Evolutionary conservation across 768 basidiomycete genomes (phyloP), one percentile per base, ranked within the genome.

Genomic region (Strobilomyces confusus): DNA sequence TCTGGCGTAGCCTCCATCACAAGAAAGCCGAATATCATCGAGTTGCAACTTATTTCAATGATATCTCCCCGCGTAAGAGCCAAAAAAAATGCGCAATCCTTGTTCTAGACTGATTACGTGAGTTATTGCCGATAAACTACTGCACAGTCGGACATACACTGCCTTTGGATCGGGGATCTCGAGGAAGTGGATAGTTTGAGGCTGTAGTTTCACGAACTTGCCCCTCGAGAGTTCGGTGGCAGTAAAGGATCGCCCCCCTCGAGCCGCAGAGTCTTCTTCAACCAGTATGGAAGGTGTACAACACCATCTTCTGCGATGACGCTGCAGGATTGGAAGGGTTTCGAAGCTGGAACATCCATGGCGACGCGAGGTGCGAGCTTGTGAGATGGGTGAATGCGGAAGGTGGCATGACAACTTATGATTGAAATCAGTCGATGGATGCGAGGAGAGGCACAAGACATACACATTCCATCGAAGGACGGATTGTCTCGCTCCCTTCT

Each of bases 151-250:
- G 22, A 81, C 92, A 62, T 77, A 97, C 93, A 98, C 94, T 38
- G 95, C 95, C 73, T 95, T 98, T 9, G 89, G 93, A 73, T 99
- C 97, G 20, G 92, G 94, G 33, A 99, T 87, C 67, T 99, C 93
- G 40, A 98, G 77, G 73, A 99, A 99, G 69, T 95, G 90, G 7
- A 90, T 86, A 2, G 86, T 83, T 68, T 99, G 97, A 7, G 97
- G 90, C 72, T 99, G 97, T 43, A 99, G 76, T 72, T 99, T 99
- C 66, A 99, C 90, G 48, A 95, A 77, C 72, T 94, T 93, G 57
- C 95, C 97, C 71, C 98, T 98, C 0, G 84, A 83, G 15, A 98
- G 78, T 56, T 88, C 84, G 2, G 88, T 79, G 9, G 95, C 94
- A 5, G 88, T 94, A 48, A 98, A 12, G 92, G 84, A 73, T 98